phyloP scores from a whole-genome alignment of 2,329 filamentous ascomycete species.

The Aphanoascus verrucosus region DNA sequence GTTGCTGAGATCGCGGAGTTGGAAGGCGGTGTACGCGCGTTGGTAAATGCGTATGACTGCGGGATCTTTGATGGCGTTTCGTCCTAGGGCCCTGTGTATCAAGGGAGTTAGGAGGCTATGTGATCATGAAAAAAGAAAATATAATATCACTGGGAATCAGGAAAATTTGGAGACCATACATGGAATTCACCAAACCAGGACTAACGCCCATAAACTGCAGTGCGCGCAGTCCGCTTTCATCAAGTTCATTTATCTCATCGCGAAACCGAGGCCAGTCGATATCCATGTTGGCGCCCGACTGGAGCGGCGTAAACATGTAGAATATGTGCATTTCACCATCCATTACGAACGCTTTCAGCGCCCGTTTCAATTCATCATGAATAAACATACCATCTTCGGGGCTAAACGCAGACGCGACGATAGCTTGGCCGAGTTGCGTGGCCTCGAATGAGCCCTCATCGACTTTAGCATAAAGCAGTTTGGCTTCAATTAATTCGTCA shows the following conservation, averaged over 20 bases:
- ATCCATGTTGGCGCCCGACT: constrained; percentile 36
- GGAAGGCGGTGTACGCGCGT: constrained; percentile 63
- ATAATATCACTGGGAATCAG: constrained; percentile 5
- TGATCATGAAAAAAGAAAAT: neutral
- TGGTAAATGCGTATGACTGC: constrained; percentile 55
- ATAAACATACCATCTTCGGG: constrained; percentile 67
- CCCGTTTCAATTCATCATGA: constrained; percentile 55
- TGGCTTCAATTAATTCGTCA: constrained; percentile 44
- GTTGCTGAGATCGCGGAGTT: constrained; percentile 68
- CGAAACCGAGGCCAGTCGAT: constrained; percentile 66
- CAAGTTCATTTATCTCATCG: constrained; percentile 57
- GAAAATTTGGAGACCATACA: constrained; percentile 39
- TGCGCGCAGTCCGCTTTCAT: constrained; percentile 61
- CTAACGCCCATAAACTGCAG: constrained; percentile 58
- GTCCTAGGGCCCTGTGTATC: constrained; percentile 52
- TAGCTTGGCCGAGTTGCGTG: constrained; percentile 57
- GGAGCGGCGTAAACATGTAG: constrained; percentile 66
- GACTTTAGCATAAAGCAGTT: constrained; percentile 45
- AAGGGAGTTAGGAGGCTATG: too few species aligned
- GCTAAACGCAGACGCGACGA: constrained; percentile 61
- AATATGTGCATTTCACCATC: constrained; percentile 71
- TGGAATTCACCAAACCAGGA: constrained; percentile 54
- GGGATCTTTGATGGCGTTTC: constrained; percentile 48
- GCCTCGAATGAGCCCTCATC: constrained; percentile 46
- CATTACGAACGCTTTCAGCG: constrained; percentile 64